These are phyloP conservation scores for Cavenderia fasciculata DNA, from an alignment of 78 protist species.

Conservation along the genomic window DNA sequence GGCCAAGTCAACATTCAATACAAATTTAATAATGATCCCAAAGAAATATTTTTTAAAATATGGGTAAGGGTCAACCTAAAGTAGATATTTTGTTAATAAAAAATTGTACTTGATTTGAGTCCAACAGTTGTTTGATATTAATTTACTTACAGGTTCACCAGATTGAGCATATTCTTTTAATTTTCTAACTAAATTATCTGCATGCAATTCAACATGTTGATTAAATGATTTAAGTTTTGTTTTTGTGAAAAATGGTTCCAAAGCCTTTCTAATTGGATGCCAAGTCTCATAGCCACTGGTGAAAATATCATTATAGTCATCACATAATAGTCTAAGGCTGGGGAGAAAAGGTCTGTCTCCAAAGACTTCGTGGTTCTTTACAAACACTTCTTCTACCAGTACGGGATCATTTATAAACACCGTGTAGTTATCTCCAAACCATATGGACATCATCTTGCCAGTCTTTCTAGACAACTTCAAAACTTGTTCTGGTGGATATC, in stretches of 20 bases:
- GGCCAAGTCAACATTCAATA: no score
- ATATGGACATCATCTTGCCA: slow-evolving; percentile 14
- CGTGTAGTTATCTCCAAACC: slow-evolving; percentile 29
- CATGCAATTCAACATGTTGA: neutral
- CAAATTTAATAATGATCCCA: no score
- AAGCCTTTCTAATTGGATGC: neutral
- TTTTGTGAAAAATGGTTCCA: neutral
- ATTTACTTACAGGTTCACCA: slow-evolving; percentile 27
- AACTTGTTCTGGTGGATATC: no score
- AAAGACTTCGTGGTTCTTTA: slow-evolving; percentile 22
- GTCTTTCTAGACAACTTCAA: no score
- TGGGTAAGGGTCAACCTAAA: no score
- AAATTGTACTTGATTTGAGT: neutral
- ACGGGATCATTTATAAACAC: slow-evolving; percentile 9
- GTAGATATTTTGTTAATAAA: neutral
- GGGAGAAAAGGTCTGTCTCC: neutral
- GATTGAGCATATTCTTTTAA: neutral
- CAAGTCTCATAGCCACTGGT: slow-evolving; percentile 6
- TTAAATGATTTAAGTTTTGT: neutral
- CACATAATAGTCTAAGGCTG: neutral
- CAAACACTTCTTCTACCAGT: slow-evolving; percentile 10
- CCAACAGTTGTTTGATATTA: neutral
- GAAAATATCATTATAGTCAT: neutral
- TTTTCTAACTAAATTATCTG: neutral
- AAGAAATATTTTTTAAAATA: no score